Percentiles rank a stretch among this genome's conserved stretches.
Evolutionary conservation across 768 basidiomycete genomes (phyloP).

Genomic region (Collybia sp.): DNA sequence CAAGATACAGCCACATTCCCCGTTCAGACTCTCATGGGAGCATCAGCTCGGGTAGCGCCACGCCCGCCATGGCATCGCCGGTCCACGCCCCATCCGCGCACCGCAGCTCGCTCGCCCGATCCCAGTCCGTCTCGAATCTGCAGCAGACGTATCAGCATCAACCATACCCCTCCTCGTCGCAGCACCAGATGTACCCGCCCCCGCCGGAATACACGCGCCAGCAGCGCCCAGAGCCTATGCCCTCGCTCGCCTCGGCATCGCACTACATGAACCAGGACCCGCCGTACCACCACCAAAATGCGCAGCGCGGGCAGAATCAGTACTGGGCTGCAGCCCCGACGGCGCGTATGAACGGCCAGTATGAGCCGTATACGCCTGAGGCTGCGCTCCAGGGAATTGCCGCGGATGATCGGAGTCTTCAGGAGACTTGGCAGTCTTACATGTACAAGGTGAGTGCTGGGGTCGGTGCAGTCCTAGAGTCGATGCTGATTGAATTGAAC

Average conservation of each 20-base stretch:
- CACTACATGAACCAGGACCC: background rate
- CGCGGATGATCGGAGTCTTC: constrained; percentile 50
- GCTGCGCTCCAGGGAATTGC: constrained; percentile 41
- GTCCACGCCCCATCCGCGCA: background rate
- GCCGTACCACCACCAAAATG: background rate
- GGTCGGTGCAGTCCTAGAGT: background rate
- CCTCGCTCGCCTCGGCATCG: constrained; percentile 9
- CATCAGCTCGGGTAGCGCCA: background rate
- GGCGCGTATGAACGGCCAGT: constrained; percentile 14
- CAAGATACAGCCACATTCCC: too few species aligned
- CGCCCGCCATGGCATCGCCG: too few species aligned
- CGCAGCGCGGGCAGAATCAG: constrained; percentile 13
- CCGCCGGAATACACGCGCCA: constrained; percentile 17
- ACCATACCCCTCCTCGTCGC: constrained; percentile 10
- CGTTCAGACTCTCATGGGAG: too few species aligned
- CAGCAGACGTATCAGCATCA: constrained; percentile 14
- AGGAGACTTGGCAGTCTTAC: constrained; percentile 71
- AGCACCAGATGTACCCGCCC: constrained; percentile 26
- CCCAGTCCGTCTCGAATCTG: constrained; percentile 2
- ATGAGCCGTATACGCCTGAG: constrained; percentile 43
- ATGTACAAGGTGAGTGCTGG: constrained; percentile 44
- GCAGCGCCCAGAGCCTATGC: constrained; percentile 10
- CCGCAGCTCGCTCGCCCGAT: background rate
- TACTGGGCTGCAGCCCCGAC: constrained; percentile 27
- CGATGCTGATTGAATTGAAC: background rate